Evolutionary conservation across 192 early-diverging fungal genomes (phyloP).

Genomic region (Piromyces sp.): DNA sequence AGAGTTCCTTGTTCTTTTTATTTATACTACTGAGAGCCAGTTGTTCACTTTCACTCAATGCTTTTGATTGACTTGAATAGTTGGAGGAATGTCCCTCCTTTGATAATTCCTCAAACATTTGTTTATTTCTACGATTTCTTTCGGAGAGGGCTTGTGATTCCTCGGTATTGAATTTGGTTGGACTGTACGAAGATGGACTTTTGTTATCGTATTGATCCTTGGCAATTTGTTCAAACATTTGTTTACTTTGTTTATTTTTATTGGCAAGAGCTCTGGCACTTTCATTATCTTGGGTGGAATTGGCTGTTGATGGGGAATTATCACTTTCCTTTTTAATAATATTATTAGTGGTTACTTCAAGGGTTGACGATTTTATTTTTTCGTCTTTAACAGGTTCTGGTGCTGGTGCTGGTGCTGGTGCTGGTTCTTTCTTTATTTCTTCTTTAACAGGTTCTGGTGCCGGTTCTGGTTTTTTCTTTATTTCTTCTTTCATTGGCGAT

Average conservation of each 20-base stretch:
- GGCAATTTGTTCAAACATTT: not conserved
- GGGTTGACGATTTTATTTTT: not conserved
- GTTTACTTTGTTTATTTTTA: not conserved
- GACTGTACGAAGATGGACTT: not conserved
- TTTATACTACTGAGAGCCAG: not conserved
- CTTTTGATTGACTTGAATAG: not conserved
- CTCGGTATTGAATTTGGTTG: not conserved
- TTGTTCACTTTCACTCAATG: not conserved
- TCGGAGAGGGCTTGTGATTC: not conserved
- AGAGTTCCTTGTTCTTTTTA: not conserved
- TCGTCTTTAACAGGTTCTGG: not conserved
- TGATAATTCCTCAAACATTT: not conserved
- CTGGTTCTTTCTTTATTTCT: not conserved
- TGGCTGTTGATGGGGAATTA: not conserved
- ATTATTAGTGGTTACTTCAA: not conserved
- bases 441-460: not conserved
- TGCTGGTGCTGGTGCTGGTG: not conserved
- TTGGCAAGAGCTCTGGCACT: not conserved
- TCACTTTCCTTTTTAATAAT: no score
- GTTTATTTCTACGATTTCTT: not conserved
- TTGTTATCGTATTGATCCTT: not conserved
- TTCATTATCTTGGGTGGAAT: not conserved
- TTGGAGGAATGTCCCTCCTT: not conserved
- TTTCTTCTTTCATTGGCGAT: not conserved
- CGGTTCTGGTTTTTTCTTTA: not conserved